These are phyloP conservation scores for Candida michaelii DNA, from an alignment of 805 yeast genomes.

Conservation along the genomic window DNA sequence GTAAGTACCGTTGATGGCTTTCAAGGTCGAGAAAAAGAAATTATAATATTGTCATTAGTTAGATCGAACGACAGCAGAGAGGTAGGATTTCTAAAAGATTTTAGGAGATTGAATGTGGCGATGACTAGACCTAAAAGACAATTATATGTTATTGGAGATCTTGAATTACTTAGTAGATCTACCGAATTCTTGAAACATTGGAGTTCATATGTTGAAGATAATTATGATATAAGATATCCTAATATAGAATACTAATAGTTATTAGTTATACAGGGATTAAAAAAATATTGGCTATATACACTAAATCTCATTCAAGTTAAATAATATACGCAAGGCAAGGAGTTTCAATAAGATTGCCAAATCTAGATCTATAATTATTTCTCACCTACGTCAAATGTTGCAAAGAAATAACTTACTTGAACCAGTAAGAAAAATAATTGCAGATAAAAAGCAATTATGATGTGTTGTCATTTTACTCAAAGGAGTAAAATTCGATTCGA, in stretches of 20 bases:
- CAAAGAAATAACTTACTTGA: background rate
- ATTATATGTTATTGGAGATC: conserved; percentile 81
- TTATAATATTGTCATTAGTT: conserved; percentile 75
- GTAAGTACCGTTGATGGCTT: conserved; percentile 93
- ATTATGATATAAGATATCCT: conserved; percentile 69
- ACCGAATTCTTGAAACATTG: conserved; percentile 57
- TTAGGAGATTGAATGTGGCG: conserved; percentile 85
- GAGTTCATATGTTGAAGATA: conserved; percentile 68
- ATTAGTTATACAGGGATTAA: too few relatives aligned
- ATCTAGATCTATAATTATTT: conserved; percentile 1
- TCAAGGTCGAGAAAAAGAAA: conserved; percentile 94
- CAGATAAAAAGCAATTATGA: background rate
- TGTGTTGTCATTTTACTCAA: conserved; percentile 1
- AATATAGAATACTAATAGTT: conserved; percentile 6
- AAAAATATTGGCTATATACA: background rate
- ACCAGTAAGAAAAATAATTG: background rate
- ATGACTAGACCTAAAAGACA: conserved; percentile 89
- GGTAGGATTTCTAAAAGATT: conserved; percentile 81
- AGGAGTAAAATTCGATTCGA: background rate
- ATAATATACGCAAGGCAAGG: too few relatives aligned
- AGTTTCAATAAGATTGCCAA: background rate
- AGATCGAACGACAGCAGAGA: conserved; percentile 70
- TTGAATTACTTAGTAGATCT: conserved; percentile 58
- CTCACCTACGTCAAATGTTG: too few relatives aligned
- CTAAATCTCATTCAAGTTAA: too few relatives aligned